phyloP scores from a whole-genome alignment of 257 asterid species.

The Capsicum baccatum region DNA sequence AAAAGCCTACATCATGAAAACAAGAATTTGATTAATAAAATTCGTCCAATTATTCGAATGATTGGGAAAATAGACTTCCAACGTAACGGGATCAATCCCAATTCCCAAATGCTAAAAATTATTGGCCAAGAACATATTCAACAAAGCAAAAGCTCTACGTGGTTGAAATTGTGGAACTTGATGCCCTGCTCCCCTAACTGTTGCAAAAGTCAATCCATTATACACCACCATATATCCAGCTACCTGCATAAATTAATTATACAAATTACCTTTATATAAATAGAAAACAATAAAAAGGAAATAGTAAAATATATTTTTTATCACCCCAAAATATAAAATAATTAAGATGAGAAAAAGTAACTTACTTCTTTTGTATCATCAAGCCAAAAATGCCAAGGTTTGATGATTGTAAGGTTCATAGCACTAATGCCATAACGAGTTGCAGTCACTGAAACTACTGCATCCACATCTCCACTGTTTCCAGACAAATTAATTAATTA shows the following conservation, averaged over 20 bases:
- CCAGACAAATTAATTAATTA: not conserved
- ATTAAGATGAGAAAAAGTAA: not conserved
- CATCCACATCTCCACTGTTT: conserved; percentile 54
- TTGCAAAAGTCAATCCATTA: conserved; percentile 46
- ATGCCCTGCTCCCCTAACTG: conserved; percentile 50
- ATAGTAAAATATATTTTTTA: not conserved
- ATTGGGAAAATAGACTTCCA: not conserved
- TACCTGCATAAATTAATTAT: conserved; percentile 34
- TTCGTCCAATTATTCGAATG: not conserved
- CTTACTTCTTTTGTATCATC: conserved; percentile 37
- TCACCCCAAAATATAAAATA: not conserved
- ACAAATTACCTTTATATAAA: not conserved
- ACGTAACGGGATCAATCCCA: not conserved
- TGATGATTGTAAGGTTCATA: conserved; percentile 44
- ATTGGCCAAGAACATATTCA: conserved; percentile 34
- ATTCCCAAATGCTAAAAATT: not conserved
- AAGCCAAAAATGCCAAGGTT: conserved; percentile 51
- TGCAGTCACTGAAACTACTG: conserved; percentile 48
- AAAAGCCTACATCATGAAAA: not conserved
- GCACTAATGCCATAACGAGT: conserved; percentile 47
- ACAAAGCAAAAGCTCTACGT: conserved; percentile 42
- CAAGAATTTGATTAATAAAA: not conserved
- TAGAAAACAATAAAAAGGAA: not conserved
- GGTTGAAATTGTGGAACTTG: conserved; percentile 52
- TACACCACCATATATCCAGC: conserved; percentile 45